A percentile compares a stretch with the other conserved stretches of the same genome.
These are phyloP conservation scores for Tuber borchii DNA, from an alignment of 495 filamentous ascomycete genomes.

Conservation along the genomic window DNA sequence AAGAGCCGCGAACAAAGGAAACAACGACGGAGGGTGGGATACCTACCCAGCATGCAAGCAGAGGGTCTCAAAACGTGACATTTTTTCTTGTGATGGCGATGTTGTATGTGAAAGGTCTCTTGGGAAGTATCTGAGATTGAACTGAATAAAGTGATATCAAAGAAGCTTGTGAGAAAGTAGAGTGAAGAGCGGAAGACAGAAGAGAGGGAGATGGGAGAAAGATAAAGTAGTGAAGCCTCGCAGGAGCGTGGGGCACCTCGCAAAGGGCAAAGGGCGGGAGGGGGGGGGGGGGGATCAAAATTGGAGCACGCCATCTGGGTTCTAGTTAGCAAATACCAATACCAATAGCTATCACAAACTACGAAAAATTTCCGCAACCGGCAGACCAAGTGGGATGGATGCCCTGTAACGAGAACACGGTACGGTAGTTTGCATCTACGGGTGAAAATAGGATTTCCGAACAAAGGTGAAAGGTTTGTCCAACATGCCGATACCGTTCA, in stretches of 20 bases:
- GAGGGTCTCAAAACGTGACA: slow-evolving; percentile 73
- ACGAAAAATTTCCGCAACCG: background rate
- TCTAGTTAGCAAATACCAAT: slow-evolving; percentile 3
- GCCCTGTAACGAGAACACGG: background rate
- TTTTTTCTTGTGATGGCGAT: slow-evolving; percentile 5
- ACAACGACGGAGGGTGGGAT: background rate
- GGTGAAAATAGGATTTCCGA: background rate
- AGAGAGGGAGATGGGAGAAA: background rate
- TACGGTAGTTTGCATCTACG: background rate
- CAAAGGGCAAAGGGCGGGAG: too few relatives aligned
- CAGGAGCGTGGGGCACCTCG: background rate
- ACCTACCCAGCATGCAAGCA: slow-evolving; percentile 91
- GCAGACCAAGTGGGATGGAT: background rate
- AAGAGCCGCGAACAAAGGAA: slow-evolving; percentile 15
- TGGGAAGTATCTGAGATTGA: background rate
- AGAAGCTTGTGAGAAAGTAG: background rate
- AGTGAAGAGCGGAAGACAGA: background rate
- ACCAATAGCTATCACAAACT: background rate
- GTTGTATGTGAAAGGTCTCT: background rate
- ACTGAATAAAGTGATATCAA: background rate
- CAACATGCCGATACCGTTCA: background rate
- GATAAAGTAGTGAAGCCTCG: background rate
- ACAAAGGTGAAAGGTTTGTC: background rate
- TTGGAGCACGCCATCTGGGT: background rate
- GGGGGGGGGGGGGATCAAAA: background rate